A percentile compares a stretch with the other conserved stretches of the same genome.
These are phyloP conservation scores for Lepidopterella palustris DNA, from an alignment of 495 filamentous ascomycete genomes.

Conservation along the genomic window DNA sequence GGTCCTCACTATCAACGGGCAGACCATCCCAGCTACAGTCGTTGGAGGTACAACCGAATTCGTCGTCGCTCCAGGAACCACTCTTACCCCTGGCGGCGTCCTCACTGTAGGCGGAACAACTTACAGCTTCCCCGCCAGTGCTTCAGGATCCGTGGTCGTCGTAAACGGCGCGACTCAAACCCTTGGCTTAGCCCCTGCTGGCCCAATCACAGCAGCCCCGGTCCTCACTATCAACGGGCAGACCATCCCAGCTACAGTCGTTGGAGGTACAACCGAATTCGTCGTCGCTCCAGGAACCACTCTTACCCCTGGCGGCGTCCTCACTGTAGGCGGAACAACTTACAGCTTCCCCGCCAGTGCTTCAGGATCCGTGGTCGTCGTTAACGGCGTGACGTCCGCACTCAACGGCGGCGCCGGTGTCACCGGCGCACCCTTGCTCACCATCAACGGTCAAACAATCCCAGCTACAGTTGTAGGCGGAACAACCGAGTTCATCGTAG, in stretches of 20 bases:
- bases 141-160: constrained; percentile 22
- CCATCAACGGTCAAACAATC: constrained; percentile 19
- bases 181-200: constrained; percentile 10
- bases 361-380: constrained; percentile 21
- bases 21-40: constrained; percentile 5
- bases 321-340: constrained; percentile 16
- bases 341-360: constrained; percentile 21
- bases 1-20: constrained; percentile 26
- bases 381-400: constrained; percentile 21
- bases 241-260: constrained; percentile 5
- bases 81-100: not conserved
- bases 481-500: constrained; percentile 23
- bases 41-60: too few species aligned
- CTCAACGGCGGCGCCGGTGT: constrained; percentile 8
- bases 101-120: constrained; percentile 17
- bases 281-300: constrained; percentile 18
- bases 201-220: constrained; percentile 19
- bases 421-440: constrained; percentile 24
- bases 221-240: constrained; percentile 27
- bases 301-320: not conserved
- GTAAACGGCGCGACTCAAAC: constrained; percentile 24
- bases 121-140: constrained; percentile 19
- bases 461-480: too few species aligned
- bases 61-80: constrained; percentile 16
- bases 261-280: too few species aligned